Percentiles rank a stretch among this genome's conserved stretches.
Evolutionary conservation across 768 basidiomycete species (phyloP).

Genomic region (Lactarius evosmus): DNA sequence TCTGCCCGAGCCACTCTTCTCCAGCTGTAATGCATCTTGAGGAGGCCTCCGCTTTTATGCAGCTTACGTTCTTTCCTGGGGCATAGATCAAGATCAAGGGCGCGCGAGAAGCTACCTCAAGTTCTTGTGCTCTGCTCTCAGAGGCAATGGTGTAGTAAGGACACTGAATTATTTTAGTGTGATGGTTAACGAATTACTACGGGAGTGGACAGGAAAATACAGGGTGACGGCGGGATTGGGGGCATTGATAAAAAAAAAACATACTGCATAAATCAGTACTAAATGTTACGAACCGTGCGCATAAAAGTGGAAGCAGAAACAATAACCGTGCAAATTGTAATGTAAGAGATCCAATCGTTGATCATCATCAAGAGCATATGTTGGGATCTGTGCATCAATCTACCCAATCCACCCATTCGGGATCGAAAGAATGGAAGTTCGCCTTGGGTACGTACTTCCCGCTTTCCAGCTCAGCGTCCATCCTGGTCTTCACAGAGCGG

Average conservation of each 20-base stretch:
- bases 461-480: constrained; percentile 28
- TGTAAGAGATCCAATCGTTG: not conserved
- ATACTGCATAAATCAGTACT: not conserved
- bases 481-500: constrained; percentile 15
- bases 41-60: too few species aligned
- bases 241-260: not conserved
- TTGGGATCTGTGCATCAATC: constrained; percentile 23
- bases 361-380: too few species aligned
- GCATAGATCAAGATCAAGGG: too few species aligned
- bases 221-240: not conserved
- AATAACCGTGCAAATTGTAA: not conserved
- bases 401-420: constrained; percentile 30
- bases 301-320: not conserved
- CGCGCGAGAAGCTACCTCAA: too few species aligned
- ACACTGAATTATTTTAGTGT: too few species aligned
- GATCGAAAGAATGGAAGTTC: constrained; percentile 26
- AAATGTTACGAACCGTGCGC: too few species aligned
- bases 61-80: too few species aligned
- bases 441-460: constrained; percentile 35
- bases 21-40: too few species aligned
- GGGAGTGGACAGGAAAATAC: not conserved
- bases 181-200: not conserved
- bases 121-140: too few species aligned
- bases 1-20: too few species aligned
- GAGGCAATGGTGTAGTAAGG: too few species aligned